Conservation (phyloP, 2,329 filamentous ascomycete species). For the Diaporthe citrichinensis region DNA sequence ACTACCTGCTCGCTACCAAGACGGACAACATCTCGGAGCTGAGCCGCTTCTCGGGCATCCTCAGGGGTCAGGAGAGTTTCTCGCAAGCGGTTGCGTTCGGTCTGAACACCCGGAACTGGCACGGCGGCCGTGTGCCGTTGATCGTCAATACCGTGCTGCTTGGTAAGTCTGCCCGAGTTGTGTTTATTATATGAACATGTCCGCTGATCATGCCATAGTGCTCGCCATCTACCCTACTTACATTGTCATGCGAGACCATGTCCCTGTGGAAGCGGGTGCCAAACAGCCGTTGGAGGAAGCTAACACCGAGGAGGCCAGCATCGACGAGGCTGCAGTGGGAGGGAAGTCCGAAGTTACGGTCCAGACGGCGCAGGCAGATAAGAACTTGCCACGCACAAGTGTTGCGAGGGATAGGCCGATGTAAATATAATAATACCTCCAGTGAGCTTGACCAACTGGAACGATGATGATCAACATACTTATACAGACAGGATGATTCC, state of each 20-base stretch:
- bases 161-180: not conserved
- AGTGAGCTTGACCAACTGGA: too few relatives aligned
- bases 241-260: constrained; percentile 15
- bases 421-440: not conserved
- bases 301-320: constrained; percentile 1
- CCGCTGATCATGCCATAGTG: not conserved
- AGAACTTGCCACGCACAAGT: not conserved
- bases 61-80: constrained; percentile 58
- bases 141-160: constrained; percentile 39
- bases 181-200: not conserved
- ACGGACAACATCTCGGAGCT: constrained; percentile 70
- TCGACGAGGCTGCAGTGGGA: not conserved
- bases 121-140: not conserved
- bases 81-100: constrained; percentile 57
- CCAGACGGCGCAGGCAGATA: not conserved
- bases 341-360: not conserved
- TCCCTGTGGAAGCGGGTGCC: not conserved
- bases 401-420: not conserved
- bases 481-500: too few relatives aligned
- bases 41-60: constrained; percentile 55
- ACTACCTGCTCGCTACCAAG: constrained; percentile 57
- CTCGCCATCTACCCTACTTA: constrained; percentile 10
- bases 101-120: constrained; percentile 51
- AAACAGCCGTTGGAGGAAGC: not conserved
- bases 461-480: too few relatives aligned